Conservation (phyloP, 1,139 yeast genomes). For the Zygoascus meyerae region DNA sequence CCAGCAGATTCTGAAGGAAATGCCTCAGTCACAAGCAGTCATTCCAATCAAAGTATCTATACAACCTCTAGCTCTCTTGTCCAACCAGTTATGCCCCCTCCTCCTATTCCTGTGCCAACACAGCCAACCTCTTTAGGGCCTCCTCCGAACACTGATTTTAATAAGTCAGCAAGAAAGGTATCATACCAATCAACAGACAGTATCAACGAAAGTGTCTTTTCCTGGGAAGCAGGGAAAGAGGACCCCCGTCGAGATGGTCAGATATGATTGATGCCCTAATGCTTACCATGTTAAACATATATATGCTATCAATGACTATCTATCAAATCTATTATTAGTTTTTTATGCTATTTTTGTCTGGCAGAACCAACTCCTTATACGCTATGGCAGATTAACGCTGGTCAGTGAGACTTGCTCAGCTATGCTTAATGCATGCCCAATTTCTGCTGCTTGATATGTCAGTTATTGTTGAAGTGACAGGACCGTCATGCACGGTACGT, state of each 20-base stretch:
- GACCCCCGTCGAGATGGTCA: conserved; percentile 1
- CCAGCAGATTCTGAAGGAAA: neutral
- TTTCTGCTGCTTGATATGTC: too few relatives aligned
- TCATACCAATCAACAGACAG: conserved; percentile 1
- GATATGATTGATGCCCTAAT: neutral
- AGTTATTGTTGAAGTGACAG: too few relatives aligned
- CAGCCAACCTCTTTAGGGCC: neutral
- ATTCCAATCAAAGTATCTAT: neutral
- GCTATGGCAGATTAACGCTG: too few relatives aligned
- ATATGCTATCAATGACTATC: neutral
- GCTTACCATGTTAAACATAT: neutral
- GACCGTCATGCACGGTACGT: too few relatives aligned
- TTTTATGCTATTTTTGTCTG: too few relatives aligned
- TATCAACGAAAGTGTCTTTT: neutral
- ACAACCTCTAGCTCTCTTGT: neutral
- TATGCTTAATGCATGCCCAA: too few relatives aligned
- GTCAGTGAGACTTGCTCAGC: too few relatives aligned
- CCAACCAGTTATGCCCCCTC: conserved; percentile 3
- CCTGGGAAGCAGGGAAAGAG: neutral
- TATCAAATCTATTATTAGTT: too few relatives aligned
- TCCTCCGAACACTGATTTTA: neutral
- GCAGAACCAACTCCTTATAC: too few relatives aligned
- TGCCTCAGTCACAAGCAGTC: neutral
- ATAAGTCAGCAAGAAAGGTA: neutral
- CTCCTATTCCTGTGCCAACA: neutral